Base-by-base conservation (phyloP, 768 basidiomycete species). In the Kwoniella bestiolae region DNA sequence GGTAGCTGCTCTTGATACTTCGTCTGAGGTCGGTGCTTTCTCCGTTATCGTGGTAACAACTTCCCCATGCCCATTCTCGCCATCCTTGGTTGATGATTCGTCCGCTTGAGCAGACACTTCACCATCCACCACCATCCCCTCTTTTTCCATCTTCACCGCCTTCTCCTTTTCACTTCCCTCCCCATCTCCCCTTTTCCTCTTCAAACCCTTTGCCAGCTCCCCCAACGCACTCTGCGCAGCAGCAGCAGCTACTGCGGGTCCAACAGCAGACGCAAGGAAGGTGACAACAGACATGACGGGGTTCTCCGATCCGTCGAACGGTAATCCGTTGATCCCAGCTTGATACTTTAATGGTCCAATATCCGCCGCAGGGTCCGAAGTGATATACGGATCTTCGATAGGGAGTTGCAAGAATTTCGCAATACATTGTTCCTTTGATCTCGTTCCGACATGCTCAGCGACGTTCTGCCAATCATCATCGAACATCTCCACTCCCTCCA, bases 261-360 rank as follows among this genome's bases (percentile, higher is more conserved):
- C 88, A 6, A 98, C 90, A 9, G 94, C 93, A 21, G 69, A 67
- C 7, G 96, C 93, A 25, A 99, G 84, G 83, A 97, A 98, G 1
- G 96, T 93, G 21, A 98, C 94, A 25, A 98, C 96, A 79, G 91
- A 92, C 93, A 99, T 93, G 18, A 99, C 92, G 0, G 96, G 96
- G 76, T 98, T 98, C 76, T 99, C 96, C 4, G 91, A 88, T 79
- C 93, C 91, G 72, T 93, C 90, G 78, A 97, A 96, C 0, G 95
- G 95, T 59, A 96, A 85, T 16, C 90, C 75, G 35, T 75, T 74
- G n/a, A 75, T 46, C 11, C 76, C 75, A 7, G 77, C 71, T 49
- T 78, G 72, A 50, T 73, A 78, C 53, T 70, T 59, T 23, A 80
- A 53, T 25, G 76, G 76, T n/a, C 79, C 79, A 3, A 78, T 61